These are phyloP conservation scores for Grosmannia huntii DNA, from an alignment of 2,329 filamentous ascomycete genomes.

Conservation along the genomic window DNA sequence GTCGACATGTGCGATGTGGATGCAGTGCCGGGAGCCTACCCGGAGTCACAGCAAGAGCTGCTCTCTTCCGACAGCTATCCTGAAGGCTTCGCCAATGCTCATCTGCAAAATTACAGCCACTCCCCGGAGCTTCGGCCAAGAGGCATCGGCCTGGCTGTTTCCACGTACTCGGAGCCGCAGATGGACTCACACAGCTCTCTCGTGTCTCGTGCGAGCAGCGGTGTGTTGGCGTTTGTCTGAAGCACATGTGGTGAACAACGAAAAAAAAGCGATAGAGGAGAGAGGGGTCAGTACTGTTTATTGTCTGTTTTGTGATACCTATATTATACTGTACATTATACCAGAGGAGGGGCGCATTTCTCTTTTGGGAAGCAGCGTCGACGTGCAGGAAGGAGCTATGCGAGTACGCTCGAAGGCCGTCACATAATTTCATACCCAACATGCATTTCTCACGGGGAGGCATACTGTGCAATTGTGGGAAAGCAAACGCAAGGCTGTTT, in stretches of 20 bases:
- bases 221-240: conserved; percentile 7
- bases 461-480: not conserved
- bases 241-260: not conserved
- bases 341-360: not conserved
- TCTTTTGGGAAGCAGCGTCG: not conserved
- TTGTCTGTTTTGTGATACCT: not conserved
- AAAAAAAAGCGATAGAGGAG: not conserved
- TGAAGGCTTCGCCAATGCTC: not conserved
- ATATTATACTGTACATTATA: not conserved
- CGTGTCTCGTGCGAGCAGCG: conserved; percentile 8
- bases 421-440: not conserved
- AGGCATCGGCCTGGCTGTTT: conserved; percentile 9
- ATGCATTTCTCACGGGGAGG: not conserved
- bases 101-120: not conserved
- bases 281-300: not conserved
- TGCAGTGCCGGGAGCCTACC: not conserved
- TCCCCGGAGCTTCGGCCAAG: not conserved
- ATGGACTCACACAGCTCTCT: conserved; percentile 7
- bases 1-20: not conserved
- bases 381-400: not conserved
- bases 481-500: not conserved
- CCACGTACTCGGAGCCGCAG: conserved; percentile 7
- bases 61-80: not conserved
- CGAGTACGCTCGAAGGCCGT: not conserved
- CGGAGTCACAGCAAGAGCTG: not conserved